Percentiles rank a stretch among this genome's conserved stretches.
These are phyloP conservation scores for Zanthoxylum bungeanum DNA, from an alignment of 345 rosid genomes.

Conservation along the genomic window DNA sequence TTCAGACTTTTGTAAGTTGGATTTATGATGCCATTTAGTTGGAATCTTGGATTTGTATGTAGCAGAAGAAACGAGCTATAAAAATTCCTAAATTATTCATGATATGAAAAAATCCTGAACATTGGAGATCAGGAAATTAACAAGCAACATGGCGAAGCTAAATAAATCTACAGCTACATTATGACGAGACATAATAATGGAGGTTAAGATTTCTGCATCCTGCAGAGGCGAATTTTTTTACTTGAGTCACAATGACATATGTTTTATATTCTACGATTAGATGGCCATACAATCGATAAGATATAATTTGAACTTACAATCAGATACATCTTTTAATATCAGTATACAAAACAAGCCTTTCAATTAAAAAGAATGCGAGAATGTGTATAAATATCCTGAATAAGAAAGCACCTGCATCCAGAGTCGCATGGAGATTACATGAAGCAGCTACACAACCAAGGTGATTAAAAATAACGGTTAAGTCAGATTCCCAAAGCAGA, in stretches of 20 bases:
- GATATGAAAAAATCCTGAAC: background rate
- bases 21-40: background rate
- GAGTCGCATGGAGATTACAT: background rate
- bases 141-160: background rate
- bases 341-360: background rate
- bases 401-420: background rate
- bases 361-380: background rate
- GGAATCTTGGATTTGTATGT: too few species aligned
- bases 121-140: background rate
- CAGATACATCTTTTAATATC: background rate
- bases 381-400: background rate
- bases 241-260: too few species aligned
- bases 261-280: background rate
- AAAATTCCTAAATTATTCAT: background rate
- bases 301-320: background rate
- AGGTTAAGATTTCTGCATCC: background rate
- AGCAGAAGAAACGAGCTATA: background rate
- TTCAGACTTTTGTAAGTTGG: background rate
- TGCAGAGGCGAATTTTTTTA: too few species aligned
- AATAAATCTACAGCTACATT: background rate
- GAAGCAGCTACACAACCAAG: background rate
- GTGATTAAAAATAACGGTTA: background rate
- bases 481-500: slow-evolving; percentile 44
- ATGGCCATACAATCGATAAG: background rate
- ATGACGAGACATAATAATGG: background rate